phyloP scores from a whole-genome alignment of 2,329 filamentous ascomycete genomes.

The Coniella lustricola region DNA sequence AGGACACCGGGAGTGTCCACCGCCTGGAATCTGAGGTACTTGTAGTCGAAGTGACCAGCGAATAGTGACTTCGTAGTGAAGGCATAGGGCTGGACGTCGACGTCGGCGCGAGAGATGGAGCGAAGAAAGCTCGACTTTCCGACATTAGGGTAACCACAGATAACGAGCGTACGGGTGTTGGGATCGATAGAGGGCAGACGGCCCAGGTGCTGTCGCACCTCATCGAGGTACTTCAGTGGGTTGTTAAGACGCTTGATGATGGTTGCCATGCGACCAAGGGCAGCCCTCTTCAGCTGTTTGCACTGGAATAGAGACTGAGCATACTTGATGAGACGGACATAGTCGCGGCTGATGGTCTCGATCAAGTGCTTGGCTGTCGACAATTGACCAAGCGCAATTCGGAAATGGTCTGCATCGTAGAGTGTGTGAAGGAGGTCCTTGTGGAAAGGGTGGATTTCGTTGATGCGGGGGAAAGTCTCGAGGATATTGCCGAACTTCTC shows the following conservation, averaged over 20 bases:
- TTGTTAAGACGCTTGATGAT: conserved; percentile 94
- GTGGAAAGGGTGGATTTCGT: conserved; percentile 47
- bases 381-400: conserved; percentile 90
- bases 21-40: conserved; percentile 73
- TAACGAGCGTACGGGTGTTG: conserved; percentile 90
- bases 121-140: conserved; percentile 95
- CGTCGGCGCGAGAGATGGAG: conserved; percentile 88
- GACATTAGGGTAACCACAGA: conserved; percentile 96
- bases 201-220: conserved; percentile 92
- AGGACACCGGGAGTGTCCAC: conserved; percentile 96
- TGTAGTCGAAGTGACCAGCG: conserved; percentile 96
- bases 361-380: conserved; percentile 95
- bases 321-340: conserved; percentile 85
- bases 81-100: conserved; percentile 94
- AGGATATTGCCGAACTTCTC: conserved; percentile 90
- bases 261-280: conserved; percentile 95
- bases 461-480: conserved; percentile 84
- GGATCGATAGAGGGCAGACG: conserved; percentile 98
- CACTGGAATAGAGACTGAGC: conserved; percentile 96
- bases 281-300: conserved; percentile 96
- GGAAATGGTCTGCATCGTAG: conserved; percentile 97
- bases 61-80: conserved; percentile 98
- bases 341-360: conserved; percentile 92
- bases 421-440: conserved; percentile 90
- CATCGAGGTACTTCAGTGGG: conserved; percentile 88